Evolutionary conservation across 495 filamentous ascomycete species (phyloP).

Genomic region (Bathelium albidoporum): DNA sequence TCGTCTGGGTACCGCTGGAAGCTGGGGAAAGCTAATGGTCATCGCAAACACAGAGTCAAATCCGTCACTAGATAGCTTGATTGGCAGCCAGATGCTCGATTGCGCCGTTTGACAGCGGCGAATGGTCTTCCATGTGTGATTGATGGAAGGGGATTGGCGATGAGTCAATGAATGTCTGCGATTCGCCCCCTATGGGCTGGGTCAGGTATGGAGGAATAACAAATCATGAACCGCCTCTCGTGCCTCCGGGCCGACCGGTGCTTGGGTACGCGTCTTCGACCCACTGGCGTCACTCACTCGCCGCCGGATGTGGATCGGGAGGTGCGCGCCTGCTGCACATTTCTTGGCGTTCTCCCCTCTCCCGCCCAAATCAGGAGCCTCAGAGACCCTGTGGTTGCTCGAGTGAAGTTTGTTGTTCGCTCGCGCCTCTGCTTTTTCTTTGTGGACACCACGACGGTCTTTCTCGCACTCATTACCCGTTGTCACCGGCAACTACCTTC

Average conservation of each 20-base stretch:
- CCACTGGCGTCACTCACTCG: not conserved
- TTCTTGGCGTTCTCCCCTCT: conserved; percentile 1
- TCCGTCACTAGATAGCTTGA: not conserved
- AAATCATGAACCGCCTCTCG: not conserved
- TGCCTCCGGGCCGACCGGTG: not conserved
- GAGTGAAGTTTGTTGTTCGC: not conserved
- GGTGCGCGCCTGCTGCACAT: not conserved
- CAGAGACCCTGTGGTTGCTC: not conserved
- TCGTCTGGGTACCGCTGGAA: not conserved
- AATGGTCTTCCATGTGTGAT: not conserved
- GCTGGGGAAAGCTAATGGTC: not conserved
- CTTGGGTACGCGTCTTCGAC: not conserved
- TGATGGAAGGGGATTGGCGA: not conserved
- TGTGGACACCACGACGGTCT: not conserved
- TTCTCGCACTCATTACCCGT: not conserved
- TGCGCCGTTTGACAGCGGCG: not conserved
- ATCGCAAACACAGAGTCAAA: not conserved
- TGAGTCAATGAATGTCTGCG: not conserved
- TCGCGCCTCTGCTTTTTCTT: not conserved
- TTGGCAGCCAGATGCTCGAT: not conserved
- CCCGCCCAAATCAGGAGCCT: not conserved
- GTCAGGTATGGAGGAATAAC: not conserved
- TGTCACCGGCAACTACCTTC: not conserved
- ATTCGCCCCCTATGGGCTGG: not conserved
- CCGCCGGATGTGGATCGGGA: not conserved